Evolutionary conservation across 495 filamentous ascomycete genomes (phyloP).

Genomic region (Annulohypoxylon maeteangense): DNA sequence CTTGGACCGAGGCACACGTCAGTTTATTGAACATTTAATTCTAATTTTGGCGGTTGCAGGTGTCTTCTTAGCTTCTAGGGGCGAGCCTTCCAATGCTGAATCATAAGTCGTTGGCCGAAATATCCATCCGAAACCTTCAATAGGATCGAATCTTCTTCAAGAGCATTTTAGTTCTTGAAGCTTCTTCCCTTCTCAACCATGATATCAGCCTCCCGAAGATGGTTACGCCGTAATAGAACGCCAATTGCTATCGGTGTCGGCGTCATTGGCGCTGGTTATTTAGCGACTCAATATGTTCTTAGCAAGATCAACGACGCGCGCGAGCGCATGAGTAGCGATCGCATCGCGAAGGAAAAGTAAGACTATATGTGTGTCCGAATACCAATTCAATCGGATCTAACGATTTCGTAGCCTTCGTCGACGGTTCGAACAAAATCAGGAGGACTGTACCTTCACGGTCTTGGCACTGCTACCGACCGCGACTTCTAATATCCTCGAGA

Average conservation of each 20-base stretch:
- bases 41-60: slow-evolving; percentile 17
- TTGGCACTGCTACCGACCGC: slow-evolving; percentile 93
- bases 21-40: slow-evolving; percentile 18
- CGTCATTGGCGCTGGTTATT: slow-evolving; percentile 87
- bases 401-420: slow-evolving; percentile 77
- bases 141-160: slow-evolving; percentile 11
- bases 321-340: slow-evolving; percentile 93
- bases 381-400: slow-evolving; percentile 5
- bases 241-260: slow-evolving; percentile 87
- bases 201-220: slow-evolving; percentile 84
- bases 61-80: slow-evolving; percentile 5
- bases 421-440: slow-evolving; percentile 97
- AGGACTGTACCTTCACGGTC: slow-evolving; percentile 98
- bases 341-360: slow-evolving; percentile 95
- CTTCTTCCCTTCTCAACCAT: slow-evolving; percentile 61
- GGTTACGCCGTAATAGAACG: slow-evolving; percentile 91
- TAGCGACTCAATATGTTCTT: slow-evolving; percentile 91
- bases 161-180: slow-evolving; percentile 13
- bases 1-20: slow-evolving; percentile 43
- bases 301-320: slow-evolving; percentile 90
- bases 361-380: slow-evolving; percentile 37
- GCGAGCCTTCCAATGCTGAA: slow-evolving; percentile 14
- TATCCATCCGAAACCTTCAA: not conserved
- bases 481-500: slow-evolving; percentile 86
- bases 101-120: slow-evolving; percentile 3